These are phyloP conservation scores for Candida adriatica DNA, from an alignment of 805 yeast species.

Conservation along the genomic window DNA sequence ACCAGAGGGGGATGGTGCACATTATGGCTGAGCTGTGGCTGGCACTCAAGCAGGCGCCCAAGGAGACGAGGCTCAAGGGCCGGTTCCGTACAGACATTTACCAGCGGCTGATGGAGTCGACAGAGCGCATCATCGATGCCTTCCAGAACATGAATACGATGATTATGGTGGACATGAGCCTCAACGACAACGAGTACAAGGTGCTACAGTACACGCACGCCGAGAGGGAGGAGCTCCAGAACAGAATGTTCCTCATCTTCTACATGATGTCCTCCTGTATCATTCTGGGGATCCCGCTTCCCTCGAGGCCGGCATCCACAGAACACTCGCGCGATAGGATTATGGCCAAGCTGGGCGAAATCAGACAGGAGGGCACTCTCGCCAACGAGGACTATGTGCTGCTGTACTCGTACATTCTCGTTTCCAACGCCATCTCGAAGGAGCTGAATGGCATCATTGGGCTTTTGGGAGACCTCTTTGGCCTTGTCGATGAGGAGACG, in stretches of 20 bases:
- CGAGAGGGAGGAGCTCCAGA: conserved; percentile 65
- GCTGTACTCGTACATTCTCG: conserved; percentile 68
- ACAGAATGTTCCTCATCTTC: conserved; percentile 65
- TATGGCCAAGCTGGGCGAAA: conserved; percentile 55
- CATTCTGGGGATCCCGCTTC: conserved; percentile 69
- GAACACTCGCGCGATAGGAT: conserved; percentile 67
- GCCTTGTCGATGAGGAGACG: conserved; percentile 42
- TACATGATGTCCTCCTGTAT: conserved; percentile 76
- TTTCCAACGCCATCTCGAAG: conserved; percentile 57
- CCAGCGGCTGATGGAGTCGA: conserved; percentile 41
- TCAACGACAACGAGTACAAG: conserved; percentile 45
- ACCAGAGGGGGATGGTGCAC: conserved; percentile 37
- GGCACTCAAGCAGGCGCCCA: conserved; percentile 62
- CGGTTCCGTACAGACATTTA: conserved; percentile 53
- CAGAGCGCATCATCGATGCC: conserved; percentile 65
- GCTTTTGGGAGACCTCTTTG: conserved; percentile 52
- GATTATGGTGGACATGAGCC: conserved; percentile 52
- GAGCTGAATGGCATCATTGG: conserved; percentile 55
- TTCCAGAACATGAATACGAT: conserved; percentile 67
- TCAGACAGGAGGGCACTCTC: conserved; percentile 36
- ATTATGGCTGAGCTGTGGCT: conserved; percentile 55
- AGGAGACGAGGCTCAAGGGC: conserved; percentile 71
- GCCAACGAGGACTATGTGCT: conserved; percentile 71
- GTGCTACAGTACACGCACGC: conserved; percentile 47
- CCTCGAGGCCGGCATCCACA: conserved; percentile 70